Evolutionary conservation across 352 stramenopile genomes (phyloP).

Genomic region (Saprolegnia parasitica): DNA sequence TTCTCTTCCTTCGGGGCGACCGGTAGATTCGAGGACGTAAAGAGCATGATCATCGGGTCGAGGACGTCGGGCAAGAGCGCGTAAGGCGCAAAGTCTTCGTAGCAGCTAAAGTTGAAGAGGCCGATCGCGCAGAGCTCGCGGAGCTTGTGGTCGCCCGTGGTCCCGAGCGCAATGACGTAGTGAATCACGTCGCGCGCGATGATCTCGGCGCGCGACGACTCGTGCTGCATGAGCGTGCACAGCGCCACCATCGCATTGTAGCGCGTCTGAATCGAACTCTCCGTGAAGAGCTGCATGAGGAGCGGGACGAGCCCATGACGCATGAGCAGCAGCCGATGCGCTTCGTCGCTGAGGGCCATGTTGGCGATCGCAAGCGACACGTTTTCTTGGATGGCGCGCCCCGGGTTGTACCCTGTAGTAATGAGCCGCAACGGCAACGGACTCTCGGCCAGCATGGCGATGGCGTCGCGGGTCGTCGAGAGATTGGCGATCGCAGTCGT

Average conservation of each 20-base stretch:
- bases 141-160: conserved; percentile 45
- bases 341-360: conserved; percentile 44
- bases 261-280: conserved; percentile 46
- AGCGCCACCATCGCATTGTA: conserved; percentile 67
- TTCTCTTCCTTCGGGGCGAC: conserved; percentile 31
- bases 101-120: conserved; percentile 76
- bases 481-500: conserved; percentile 73
- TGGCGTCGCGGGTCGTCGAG: conserved; percentile 50
- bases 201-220: conserved; percentile 51
- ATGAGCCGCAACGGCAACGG: conserved; percentile 63
- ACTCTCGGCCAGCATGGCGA: conserved; percentile 63
- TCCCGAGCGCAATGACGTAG: conserved; percentile 46
- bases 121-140: conserved; percentile 68
- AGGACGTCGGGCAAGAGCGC: conserved; percentile 71
- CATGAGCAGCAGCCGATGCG: conserved; percentile 53
- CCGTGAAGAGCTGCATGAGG: conserved; percentile 59
- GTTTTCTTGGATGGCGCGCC: conserved; percentile 58
- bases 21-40: conserved; percentile 32
- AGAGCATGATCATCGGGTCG: conserved; percentile 58
- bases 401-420: conserved; percentile 49
- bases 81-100: conserved; percentile 57
- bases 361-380: conserved; percentile 69
- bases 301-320: conserved; percentile 66
- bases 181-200: conserved; percentile 62
- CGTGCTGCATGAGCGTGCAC: conserved; percentile 59